phyloP scores from a whole-genome alignment of 2,329 filamentous ascomycete species.

The Talaromyces sp. region DNA sequence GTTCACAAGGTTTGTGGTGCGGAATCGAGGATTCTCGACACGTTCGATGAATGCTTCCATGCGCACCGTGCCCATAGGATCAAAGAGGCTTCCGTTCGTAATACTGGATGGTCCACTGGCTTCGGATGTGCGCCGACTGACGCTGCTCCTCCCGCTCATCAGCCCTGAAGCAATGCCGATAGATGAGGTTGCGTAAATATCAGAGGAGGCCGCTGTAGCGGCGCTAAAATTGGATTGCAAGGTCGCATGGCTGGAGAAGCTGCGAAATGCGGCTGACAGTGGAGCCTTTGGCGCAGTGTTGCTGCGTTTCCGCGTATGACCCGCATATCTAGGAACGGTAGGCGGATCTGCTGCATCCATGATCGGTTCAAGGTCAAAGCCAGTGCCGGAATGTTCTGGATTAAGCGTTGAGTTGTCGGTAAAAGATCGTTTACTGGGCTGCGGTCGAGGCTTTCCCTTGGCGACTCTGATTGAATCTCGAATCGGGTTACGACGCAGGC shows the following conservation, averaged over 20 bases:
- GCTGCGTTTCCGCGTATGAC: conserved; percentile 78
- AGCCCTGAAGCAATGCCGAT: conserved; percentile 35
- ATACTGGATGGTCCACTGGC: conserved; percentile 46
- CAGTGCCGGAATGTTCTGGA: conserved; percentile 29
- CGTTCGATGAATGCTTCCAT: conserved; percentile 93
- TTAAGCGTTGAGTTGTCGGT: conserved; percentile 28
- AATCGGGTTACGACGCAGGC: conserved; percentile 57
- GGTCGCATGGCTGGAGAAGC: conserved; percentile 57
- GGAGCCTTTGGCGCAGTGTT: conserved; percentile 71
- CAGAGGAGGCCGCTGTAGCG: conserved; percentile 56
- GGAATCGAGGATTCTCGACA: conserved; percentile 29
- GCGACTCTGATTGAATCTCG: conserved; percentile 86
- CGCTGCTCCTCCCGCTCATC: conserved; percentile 17
- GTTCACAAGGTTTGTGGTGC: conserved; percentile 6
- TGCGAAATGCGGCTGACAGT: conserved; percentile 68
- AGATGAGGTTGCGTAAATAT: conserved; percentile 46
- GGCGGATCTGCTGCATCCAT: conserved; percentile 46
- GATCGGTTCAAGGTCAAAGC: conserved; percentile 30
- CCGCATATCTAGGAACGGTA: conserved; percentile 50
- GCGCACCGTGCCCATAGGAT: conserved; percentile 81
- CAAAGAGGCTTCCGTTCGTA: conserved; percentile 62
- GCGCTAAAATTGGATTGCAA: conserved; percentile 46
- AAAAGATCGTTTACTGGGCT: conserved; percentile 38
- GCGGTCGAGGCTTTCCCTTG: conserved; percentile 60
- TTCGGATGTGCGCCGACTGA: conserved; percentile 49